Conservation (phyloP, 768 basidiomycete species). For the Gymnopilus dilepis region DNA sequence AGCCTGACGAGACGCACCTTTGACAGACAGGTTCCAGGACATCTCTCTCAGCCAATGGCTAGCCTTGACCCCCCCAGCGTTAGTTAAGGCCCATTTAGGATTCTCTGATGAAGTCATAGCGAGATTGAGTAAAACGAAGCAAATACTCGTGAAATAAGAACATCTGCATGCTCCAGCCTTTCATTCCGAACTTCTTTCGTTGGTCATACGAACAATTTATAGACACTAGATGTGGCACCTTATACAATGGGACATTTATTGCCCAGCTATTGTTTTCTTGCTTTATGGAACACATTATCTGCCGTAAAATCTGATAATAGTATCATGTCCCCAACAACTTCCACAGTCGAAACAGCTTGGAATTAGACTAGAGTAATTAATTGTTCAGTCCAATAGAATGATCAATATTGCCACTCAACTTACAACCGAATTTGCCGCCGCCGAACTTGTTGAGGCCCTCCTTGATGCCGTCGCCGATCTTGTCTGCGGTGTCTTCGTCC, state of each 20-base stretch:
- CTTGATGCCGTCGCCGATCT: conserved; percentile 42
- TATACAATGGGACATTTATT: no score
- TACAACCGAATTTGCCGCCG: conserved; percentile 26
- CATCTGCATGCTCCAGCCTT: no score
- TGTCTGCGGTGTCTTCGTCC: conserved; percentile 42
- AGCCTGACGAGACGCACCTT: not conserved
- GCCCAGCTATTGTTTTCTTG: no score
- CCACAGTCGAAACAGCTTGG: no score
- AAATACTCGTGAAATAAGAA: conserved; percentile 43
- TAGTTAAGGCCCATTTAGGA: conserved; percentile 67
- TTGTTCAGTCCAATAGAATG: not conserved
- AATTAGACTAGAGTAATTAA: no score
- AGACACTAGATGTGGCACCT: no score
- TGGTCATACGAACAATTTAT: no score
- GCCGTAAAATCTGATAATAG: no score
- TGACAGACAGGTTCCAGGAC: conserved; percentile 55
- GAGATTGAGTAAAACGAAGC: conserved; percentile 56
- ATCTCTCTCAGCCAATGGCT: conserved; percentile 66
- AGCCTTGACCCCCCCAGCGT: conserved; percentile 59
- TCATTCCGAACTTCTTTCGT: no score
- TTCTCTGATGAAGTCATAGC: conserved; percentile 56
- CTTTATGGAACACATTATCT: no score
- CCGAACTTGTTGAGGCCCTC: conserved; percentile 44
- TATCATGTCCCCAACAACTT: no score
- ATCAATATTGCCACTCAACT: conserved; percentile 9